phyloP scores from a whole-genome alignment of 371 early-diverging fungal species.

The Mucor mucedo region DNA sequence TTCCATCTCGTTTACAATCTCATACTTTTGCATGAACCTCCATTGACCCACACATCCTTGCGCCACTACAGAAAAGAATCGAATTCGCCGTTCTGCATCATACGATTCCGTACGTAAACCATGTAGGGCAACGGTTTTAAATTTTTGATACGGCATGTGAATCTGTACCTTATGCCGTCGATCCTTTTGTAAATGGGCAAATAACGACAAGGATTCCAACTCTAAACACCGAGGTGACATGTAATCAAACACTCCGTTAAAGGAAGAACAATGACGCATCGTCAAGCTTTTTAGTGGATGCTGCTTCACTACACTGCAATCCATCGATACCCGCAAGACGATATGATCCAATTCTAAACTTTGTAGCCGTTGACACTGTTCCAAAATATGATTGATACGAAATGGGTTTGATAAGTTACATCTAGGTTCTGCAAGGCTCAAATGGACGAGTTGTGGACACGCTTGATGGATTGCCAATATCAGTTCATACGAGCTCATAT shows the following conservation, averaged over 20 bases:
- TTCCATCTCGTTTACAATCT: no score
- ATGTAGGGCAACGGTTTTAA: constrained; percentile 14
- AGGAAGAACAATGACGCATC: constrained; percentile 23
- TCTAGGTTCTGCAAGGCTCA: constrained; percentile 11
- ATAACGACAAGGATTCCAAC: constrained; percentile 6
- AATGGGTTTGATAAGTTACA: constrained; percentile 16
- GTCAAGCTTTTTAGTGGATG: constrained; percentile 10
- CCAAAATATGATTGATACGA: constrained; percentile 17
- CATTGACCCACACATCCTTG: no score
- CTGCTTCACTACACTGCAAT: neutral
- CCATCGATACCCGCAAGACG: constrained; percentile 16
- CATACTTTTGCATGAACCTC: no score
- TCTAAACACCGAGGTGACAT: constrained; percentile 13
- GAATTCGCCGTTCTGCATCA: constrained; percentile 21
- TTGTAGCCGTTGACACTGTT: constrained; percentile 8
- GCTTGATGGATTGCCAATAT: constrained; percentile 12
- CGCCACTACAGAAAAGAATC: constrained; percentile 11
- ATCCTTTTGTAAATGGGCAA: constrained; percentile 22
- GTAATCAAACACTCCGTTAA: constrained; percentile 21
- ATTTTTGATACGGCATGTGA: constrained; percentile 12
- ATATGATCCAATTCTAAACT: constrained; percentile 12
- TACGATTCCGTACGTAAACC: constrained; percentile 23
- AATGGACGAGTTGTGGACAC: constrained; percentile 13
- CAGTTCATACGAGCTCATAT: constrained; percentile 8
- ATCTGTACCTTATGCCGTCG: constrained; percentile 26